phyloP scores from a whole-genome alignment of 1,139 yeast species.

The Candida sanyaensis region DNA sequence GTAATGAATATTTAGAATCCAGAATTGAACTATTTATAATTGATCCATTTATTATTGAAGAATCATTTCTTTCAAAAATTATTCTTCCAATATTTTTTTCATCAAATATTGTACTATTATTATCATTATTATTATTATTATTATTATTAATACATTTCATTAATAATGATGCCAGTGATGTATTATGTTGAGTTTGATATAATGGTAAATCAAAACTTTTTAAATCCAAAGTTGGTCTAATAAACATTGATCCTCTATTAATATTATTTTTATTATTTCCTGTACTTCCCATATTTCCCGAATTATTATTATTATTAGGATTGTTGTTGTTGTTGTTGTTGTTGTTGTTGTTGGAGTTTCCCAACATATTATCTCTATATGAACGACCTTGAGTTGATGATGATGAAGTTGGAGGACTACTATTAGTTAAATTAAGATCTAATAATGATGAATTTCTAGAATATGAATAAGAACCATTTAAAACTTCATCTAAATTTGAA shows the following conservation, averaged over 20 bases:
- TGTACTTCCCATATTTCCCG: too few species aligned
- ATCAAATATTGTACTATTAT: conserved; percentile 1
- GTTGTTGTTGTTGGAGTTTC: conserved; percentile 22
- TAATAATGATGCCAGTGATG: conserved; percentile 9
- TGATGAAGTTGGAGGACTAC: conserved; percentile 1
- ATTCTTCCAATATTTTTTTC: background rate
- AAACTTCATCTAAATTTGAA: conserved; percentile 16
- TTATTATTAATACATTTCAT: background rate
- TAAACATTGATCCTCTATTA: conserved; percentile 35
- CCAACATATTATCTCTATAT: conserved; percentile 10
- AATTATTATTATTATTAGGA: too few species aligned
- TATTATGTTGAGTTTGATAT: conserved; percentile 15
- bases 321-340: too few species aligned
- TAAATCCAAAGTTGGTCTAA: conserved; percentile 33
- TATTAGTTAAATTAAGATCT: background rate
- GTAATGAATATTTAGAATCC: conserved; percentile 4
- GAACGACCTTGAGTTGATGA: conserved; percentile 11
- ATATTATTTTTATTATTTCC: conserved; percentile 2
- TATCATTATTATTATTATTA: background rate
- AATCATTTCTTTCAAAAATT: background rate
- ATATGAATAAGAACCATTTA: conserved; percentile 8
- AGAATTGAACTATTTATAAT: conserved; percentile 1
- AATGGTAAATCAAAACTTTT: conserved; percentile 22
- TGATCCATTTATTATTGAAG: conserved; percentile 1
- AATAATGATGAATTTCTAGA: conserved; percentile 10